Base-by-base conservation (phyloP, 768 basidiomycete species). In the Phylloporus sp. region DNA sequence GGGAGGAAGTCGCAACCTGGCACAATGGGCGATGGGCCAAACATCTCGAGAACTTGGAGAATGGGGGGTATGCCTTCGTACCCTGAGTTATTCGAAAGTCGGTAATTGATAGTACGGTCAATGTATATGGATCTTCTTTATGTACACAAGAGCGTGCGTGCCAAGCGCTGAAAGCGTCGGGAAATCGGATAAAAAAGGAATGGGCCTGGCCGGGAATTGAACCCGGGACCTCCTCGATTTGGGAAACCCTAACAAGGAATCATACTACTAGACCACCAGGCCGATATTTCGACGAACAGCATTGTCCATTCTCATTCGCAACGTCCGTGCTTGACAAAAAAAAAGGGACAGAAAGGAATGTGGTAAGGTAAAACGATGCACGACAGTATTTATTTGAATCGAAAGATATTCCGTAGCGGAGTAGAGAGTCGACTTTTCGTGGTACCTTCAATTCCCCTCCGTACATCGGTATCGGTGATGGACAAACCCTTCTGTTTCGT, bases 211-310 rank as follows among this genome's bases (percentile, higher is more conserved):
- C 73, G 76, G 76, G 77, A 77, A 77, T 79, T 75, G 77, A 79
- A 79, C 77, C 76, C 76, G 73, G 78, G 77, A 76, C 78, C 76
- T 79, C 76, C 77, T 77, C 76, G 75, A 79, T 51, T 71, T 53
- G 57, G 52, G 48, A 16, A 50, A 62, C 75, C 74, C 74, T 75
- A 76, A 76, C 71, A 75, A 74, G 72, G 75, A 75, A 75, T 76
- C 75, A 76, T 76, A 76, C 75, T 73, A 74, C 75, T 75, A 75
- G 75, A 76, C 74, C 75, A 75, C 68, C 75, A 75, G 75, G 74
- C 74, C 75, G 58, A 45, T 45, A 1, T 0, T 10, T 3, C n/a
- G n/a, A n/a, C n/a, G n/a, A n/a, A n/a, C n/a, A n/a, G n/a, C n/a
- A n/a, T n/a, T 38, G 36, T 20, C 16, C 4, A 38, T 10, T 20